These are phyloP conservation scores for Exserohilum rostratum DNA, from an alignment of 2,329 filamentous ascomycete genomes.

Conservation along the genomic window DNA sequence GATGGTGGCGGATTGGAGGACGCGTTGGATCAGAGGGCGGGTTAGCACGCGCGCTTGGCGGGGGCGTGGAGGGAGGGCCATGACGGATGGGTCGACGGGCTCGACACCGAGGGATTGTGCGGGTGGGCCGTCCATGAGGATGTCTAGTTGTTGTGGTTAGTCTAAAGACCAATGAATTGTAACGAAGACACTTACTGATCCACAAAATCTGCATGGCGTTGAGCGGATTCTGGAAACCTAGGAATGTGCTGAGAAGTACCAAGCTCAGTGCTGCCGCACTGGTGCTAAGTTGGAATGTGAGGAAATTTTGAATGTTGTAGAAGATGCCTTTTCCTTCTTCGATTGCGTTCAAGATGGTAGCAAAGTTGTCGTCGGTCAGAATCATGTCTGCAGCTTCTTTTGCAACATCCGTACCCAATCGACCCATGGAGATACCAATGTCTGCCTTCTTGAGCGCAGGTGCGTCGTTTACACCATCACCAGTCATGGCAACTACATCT, in stretches of 20 bases:
- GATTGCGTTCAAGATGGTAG: conserved; percentile 90
- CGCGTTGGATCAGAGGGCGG: conserved; percentile 76
- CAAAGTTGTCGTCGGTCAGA: conserved; percentile 86
- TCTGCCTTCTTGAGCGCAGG: conserved; percentile 96
- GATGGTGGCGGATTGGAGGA: conserved; percentile 83
- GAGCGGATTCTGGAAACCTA: conserved; percentile 92
- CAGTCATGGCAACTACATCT: conserved; percentile 98
- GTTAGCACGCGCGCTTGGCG: conserved; percentile 93
- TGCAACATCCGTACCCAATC: conserved; percentile 92
- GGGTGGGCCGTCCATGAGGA: conserved; percentile 98
- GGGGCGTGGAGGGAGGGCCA: conserved; percentile 85
- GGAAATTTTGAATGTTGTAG: conserved; percentile 99
- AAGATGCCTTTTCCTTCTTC: conserved; percentile 99
- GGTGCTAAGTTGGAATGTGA: conserved; percentile 97
- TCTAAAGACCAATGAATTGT: neutral
- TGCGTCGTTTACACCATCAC: conserved; percentile 96
- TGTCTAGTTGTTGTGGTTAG: conserved; percentile 66
- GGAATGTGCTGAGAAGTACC: conserved; percentile 87
- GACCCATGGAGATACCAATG: conserved; percentile 97
- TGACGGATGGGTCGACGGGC: conserved; percentile 90
- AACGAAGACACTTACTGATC: conserved; percentile 76
- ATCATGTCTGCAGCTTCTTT: conserved; percentile 98
- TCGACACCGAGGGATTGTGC: conserved; percentile 97
- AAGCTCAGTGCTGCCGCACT: conserved; percentile 91
- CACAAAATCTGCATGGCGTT: conserved; percentile 99